Percentiles rank a stretch among this genome's conserved stretches.
Evolutionary conservation across 1,284 basidiomycete genomes (phyloP).

Genomic region (Cerioporus squamosus): DNA sequence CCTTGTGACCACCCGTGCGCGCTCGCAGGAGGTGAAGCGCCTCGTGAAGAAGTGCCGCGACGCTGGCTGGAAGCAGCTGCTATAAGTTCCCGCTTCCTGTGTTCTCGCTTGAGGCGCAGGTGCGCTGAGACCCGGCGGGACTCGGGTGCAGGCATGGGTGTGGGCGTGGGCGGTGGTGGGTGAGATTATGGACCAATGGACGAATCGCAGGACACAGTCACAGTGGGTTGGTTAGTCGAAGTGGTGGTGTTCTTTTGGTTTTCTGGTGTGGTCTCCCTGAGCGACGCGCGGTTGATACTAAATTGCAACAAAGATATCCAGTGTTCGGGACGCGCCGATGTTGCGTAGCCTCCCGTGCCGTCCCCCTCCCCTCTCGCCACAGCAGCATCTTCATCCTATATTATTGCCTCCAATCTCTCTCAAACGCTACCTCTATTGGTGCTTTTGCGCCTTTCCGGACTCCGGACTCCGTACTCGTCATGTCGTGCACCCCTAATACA

Average conservation of each 20-base stretch:
- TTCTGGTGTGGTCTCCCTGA: neutral
- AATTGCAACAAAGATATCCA: conserved; percentile 9
- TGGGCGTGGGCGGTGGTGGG: neutral
- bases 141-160: neutral
- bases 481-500: conserved; percentile 19
- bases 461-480: conserved; percentile 12
- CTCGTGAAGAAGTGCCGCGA: conserved; percentile 78
- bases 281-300: neutral
- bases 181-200: conserved; percentile 12
- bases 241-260: neutral
- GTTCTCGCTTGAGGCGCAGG: no score
- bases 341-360: neutral
- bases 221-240: neutral
- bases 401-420: conserved; percentile 5
- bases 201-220: neutral
- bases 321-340: no score
- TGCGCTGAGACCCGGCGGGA: no score
- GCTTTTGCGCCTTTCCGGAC: neutral
- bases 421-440: neutral
- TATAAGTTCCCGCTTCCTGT: conserved; percentile 39
- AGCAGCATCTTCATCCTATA: conserved; percentile 2
- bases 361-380: neutral
- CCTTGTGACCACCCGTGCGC: conserved; percentile 82
- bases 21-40: conserved; percentile 84
- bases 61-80: conserved; percentile 69